Base-by-base conservation (phyloP, 257 asterid species). In the Avicennia marina region DNA sequence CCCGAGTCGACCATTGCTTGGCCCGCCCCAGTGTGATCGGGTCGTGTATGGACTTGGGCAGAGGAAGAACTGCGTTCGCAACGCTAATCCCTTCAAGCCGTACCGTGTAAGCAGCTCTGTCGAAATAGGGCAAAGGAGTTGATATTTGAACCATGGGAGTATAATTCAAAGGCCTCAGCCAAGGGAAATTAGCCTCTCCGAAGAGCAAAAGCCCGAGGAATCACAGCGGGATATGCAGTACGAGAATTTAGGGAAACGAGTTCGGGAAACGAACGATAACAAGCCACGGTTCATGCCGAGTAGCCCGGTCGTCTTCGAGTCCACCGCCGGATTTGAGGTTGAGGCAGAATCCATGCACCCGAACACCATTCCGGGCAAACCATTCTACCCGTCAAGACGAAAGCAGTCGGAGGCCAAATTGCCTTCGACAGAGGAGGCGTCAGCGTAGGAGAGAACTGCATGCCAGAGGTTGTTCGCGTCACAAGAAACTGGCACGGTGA, bases 1-100 rank as follows among this genome's bases (percentile, higher is more conserved):
- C 95, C 96, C 15, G 96, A 85, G 36, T 88, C 95, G 6, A 88
- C 86, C 86, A 81, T 88, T 11, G 96, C 85, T 33, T 88, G 96
- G 4, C 96, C 96, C 38, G 94, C 96, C 0, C 96, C 96, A 18
- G 95, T 88, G 55, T 88, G 95, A 45, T 88, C 90, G 2, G 94
- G 94, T 53, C 81, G 52, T 48, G 71, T 0, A 73, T 53, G 16
- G 94, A 72, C 22, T 73, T 74, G 7, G 90, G 90, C 12, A 88
- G 13, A 0, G 75, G 71, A 18, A 88, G 74, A 9, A 81, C 40
- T 27, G 73, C 73, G 3, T 65, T 47, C 36, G 72, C 45, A 6
- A 88, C 94, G 55, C 79, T 72, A 16, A 88, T 82, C 1, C 95
- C 96, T 11, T 75, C 78, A 0, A 88, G 78, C 44, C 77, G 85